Evolutionary conservation across 139 green algal species (phyloP).

Genomic region (Micromonas pusilla): DNA sequence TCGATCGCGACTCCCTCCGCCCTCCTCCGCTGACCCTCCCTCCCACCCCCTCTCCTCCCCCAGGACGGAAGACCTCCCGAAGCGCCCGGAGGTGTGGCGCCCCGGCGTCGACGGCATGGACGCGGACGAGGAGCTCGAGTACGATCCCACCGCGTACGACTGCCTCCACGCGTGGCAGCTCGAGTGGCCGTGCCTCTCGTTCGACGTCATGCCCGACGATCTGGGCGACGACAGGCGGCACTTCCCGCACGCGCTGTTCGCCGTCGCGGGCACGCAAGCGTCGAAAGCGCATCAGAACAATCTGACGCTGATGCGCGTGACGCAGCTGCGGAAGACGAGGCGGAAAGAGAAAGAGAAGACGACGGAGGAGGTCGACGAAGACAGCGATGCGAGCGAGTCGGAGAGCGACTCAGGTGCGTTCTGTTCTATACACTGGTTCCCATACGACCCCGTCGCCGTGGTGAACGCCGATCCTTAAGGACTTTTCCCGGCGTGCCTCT

Average conservation of each 20-base stretch:
- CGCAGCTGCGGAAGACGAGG: slow-evolving; percentile 43
- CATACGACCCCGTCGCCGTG: too few species aligned
- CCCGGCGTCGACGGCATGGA: not conserved
- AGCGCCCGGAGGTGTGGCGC: not conserved
- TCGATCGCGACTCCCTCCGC: too few species aligned
- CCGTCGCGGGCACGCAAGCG: slow-evolving; percentile 66
- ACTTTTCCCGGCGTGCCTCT: too few species aligned
- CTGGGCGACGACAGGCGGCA: slow-evolving; percentile 55
- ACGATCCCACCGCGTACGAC: slow-evolving; percentile 91
- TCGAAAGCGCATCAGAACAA: slow-evolving; percentile 60
- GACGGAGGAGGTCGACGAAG: slow-evolving; percentile 43
- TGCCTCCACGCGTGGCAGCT: slow-evolving; percentile 77
- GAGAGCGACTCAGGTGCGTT: too few species aligned
- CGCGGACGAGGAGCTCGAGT: slow-evolving; percentile 81
- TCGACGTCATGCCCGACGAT: slow-evolving; percentile 82
- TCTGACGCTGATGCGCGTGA: slow-evolving; percentile 62
- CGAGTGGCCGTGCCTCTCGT: slow-evolving; percentile 91
- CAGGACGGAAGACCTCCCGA: too few species aligned
- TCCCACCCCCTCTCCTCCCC: too few species aligned
- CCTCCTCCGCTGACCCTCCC: too few species aligned
- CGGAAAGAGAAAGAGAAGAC: slow-evolving; percentile 39
- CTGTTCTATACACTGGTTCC: too few species aligned
- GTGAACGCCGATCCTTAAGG: too few species aligned
- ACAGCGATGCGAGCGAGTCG: slow-evolving; percentile 1
- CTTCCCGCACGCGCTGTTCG: slow-evolving; percentile 85